A percentile compares a stretch with the other conserved stretches of the same genome.
Evolutionary conservation across 2,329 filamentous ascomycete species (phyloP).

Genomic region (Clonostachys rosea): DNA sequence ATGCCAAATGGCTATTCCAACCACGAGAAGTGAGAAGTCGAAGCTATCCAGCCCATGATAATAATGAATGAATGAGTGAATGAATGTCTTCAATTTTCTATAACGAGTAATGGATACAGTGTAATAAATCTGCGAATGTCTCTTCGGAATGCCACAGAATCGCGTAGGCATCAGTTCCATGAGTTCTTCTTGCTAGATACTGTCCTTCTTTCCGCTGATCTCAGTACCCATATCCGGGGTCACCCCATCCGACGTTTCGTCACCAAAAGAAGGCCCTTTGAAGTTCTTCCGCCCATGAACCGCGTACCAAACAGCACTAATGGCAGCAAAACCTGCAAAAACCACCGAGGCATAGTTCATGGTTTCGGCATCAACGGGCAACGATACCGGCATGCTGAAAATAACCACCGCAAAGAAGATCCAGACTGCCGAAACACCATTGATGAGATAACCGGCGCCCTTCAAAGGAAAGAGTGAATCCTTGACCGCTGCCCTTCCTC

Average conservation of each 20-base stretch:
- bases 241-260: conserved; percentile 18
- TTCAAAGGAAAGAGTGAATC: conserved; percentile 66
- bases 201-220: background rate
- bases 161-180: too few species aligned
- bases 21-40: too few species aligned
- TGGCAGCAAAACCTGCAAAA: conserved; percentile 56
- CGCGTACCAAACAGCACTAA: conserved; percentile 61
- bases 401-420: conserved; percentile 65
- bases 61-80: too few species aligned
- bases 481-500: conserved; percentile 59
- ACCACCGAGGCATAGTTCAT: conserved; percentile 71
- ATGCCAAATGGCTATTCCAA: too few species aligned
- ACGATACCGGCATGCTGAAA: conserved; percentile 69
- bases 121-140: too few species aligned
- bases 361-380: conserved; percentile 47
- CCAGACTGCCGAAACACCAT: conserved; percentile 64
- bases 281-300: conserved; percentile 59
- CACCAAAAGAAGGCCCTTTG: conserved; percentile 44
- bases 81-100: too few species aligned
- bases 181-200: too few species aligned
- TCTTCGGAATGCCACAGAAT: too few species aligned
- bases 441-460: conserved; percentile 63
- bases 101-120: too few species aligned
- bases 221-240: conserved; percentile 13
- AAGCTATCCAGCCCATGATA: too few species aligned